These are phyloP conservation scores for Eucalyptus shirleyi DNA, from an alignment of 345 rosid genomes.

Conservation along the genomic window DNA sequence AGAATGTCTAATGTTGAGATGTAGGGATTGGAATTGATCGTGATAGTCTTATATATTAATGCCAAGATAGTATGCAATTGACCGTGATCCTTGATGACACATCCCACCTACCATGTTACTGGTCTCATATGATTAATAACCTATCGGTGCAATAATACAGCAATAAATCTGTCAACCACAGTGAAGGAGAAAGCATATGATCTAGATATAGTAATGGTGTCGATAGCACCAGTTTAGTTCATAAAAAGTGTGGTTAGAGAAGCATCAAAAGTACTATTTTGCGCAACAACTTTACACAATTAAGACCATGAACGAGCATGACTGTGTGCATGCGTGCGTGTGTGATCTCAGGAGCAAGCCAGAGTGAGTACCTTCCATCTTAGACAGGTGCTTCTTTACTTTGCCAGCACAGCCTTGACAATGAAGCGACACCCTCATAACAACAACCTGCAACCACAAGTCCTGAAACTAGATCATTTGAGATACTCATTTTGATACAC, in stretches of 20 bases:
- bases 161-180: neutral
- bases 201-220: neutral
- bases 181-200: neutral
- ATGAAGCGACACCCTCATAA: conserved; percentile 54
- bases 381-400: conserved; percentile 53
- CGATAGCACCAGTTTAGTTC: neutral
- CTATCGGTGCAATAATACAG: neutral
- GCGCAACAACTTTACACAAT: neutral
- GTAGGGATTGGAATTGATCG: neutral
- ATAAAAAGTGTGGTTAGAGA: neutral
- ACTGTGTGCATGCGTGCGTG: neutral
- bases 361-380: conserved; percentile 44
- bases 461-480: neutral
- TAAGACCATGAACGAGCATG: neutral
- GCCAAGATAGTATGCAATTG: neutral
- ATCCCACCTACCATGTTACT: neutral
- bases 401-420: conserved; percentile 76
- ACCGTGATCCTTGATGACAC: neutral
- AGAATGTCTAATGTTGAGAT: neutral
- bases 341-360: neutral
- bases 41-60: neutral
- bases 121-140: neutral
- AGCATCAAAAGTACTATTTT: neutral
- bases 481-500: neutral
- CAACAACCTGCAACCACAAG: conserved; percentile 36